Evolutionary conservation across 2,329 filamentous ascomycete species (phyloP), one percentile per base, ranked within the genome.

Genomic region (Eurotiales sp.): DNA sequence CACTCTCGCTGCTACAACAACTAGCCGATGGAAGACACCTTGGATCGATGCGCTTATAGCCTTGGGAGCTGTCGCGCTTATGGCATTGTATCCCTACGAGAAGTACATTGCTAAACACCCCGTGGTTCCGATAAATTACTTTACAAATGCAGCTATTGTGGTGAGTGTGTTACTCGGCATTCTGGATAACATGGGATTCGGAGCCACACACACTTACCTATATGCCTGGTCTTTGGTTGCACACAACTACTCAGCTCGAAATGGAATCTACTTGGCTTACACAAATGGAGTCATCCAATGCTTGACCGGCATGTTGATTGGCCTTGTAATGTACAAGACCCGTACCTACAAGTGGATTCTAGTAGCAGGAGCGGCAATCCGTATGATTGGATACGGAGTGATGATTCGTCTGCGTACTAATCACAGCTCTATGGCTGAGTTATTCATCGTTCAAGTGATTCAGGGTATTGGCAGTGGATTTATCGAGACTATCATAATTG

Each of bases 401-500:
- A 79, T 79, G 77, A 66, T 78, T 25, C 69, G 76, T 2, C 68
- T 79, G 8, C 70, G 75, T 3, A 74, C 66, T 0, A 64, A 68
- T 42, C 57, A 66, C 32, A 77, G 74, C 58, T 70, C 70, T 3
- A 55, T 64, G 0, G 72, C 65, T 7, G 77, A 79, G 59, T 64
- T 79, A 1, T 75, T 77, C 55, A 55, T 73, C 22, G 72, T 77
- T 1, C 77, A 79, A 56, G 59, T 73, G 23, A 64, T 79, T 8
- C 77, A 79, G 56, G 76, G 76, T 2, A 56, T 74, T 3, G 77
- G 77, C 3, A 72, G 67, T 41, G 76, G 77, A 2, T 67, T 77
- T 22, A 68, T 79, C 11, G 65, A 72, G 42, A 74, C 70, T 0
- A 65, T 68, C 11, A 59, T 72, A 23, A 62, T 78, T 3, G 73